phyloP scores from a whole-genome alignment of 176 grass and related monocot species.

The Zea luxurians region DNA sequence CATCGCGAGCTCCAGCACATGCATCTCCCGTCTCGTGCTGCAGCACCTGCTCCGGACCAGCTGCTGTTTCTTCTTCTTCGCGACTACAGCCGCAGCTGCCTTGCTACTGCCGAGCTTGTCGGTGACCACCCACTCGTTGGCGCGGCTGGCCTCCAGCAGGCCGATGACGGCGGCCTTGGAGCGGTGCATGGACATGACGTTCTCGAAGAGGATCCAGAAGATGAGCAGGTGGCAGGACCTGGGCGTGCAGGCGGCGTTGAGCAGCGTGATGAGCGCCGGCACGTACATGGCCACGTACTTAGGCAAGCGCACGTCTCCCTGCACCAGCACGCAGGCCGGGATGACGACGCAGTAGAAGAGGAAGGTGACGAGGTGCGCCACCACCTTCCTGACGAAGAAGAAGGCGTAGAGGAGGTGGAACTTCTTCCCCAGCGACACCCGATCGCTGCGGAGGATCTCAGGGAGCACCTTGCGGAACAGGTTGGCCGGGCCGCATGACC shows the following conservation, averaged over 20 bases:
- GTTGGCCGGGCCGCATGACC: conserved; percentile 82
- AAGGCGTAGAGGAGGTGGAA: conserved; percentile 78
- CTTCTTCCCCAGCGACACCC: conserved; percentile 78
- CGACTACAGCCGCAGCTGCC: background rate
- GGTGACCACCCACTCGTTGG: conserved; percentile 91
- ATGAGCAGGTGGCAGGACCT: conserved; percentile 74
- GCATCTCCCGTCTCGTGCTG: conserved; percentile 40
- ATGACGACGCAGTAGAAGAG: conserved; percentile 88
- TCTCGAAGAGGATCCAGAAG: conserved; percentile 96
- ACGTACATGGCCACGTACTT: conserved; percentile 77
- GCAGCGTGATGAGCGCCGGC: conserved; percentile 68
- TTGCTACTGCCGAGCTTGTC: conserved; percentile 59
- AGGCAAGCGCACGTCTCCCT: conserved; percentile 61
- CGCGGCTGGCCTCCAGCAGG: conserved; percentile 72
- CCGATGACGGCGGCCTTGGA: conserved; percentile 80
- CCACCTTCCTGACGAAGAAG: conserved; percentile 88
- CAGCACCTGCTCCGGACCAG: background rate
- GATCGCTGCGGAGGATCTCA: conserved; percentile 54
- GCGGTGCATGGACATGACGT: conserved; percentile 91
- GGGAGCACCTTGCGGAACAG: conserved; percentile 77
- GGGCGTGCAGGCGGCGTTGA: conserved; percentile 76
- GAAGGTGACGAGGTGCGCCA: conserved; percentile 86
- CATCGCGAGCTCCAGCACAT: conserved; percentile 66
- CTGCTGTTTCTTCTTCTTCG: conserved; percentile 32
- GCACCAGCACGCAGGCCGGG: conserved; percentile 62